Conservation (phyloP, 345 rosid species). For the Gossypium turneri region DNA sequence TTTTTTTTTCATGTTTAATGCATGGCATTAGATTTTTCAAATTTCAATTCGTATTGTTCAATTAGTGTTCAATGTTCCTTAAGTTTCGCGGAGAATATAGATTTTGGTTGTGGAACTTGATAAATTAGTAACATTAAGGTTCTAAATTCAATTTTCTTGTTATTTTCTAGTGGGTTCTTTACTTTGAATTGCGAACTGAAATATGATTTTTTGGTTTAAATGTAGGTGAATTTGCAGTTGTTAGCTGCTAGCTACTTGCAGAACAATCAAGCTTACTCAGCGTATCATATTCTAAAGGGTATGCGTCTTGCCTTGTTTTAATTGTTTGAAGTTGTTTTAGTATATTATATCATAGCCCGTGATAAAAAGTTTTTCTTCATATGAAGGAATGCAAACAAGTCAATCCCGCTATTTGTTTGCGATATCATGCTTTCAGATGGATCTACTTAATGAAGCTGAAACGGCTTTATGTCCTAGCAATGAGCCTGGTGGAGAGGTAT, state of each 20-base stretch:
- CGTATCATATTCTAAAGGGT: constrained; percentile 89
- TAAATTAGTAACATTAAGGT: background rate
- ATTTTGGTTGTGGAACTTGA: background rate
- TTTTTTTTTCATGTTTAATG: background rate
- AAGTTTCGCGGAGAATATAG: background rate
- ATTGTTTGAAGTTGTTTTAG: constrained; percentile 1
- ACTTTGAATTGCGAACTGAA: background rate
- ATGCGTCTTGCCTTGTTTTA: constrained; percentile 6
- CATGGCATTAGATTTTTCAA: background rate
- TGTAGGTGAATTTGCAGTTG: constrained; percentile 79
- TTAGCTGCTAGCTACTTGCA: constrained; percentile 85
- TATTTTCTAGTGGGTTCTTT: background rate
- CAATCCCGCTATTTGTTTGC: constrained; percentile 99
- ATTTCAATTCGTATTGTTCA: background rate
- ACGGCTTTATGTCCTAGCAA: constrained; percentile 72
- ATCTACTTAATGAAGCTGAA: constrained; percentile 93
- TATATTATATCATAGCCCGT: background rate
- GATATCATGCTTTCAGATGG: constrained; percentile 90
- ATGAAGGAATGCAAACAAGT: constrained; percentile 83
- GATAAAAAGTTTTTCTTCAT: constrained; percentile 11
- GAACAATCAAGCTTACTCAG: constrained; percentile 84
- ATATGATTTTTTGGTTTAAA: background rate
- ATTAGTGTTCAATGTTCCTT: background rate
- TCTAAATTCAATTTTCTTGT: background rate
- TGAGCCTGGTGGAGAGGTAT: constrained; percentile 85